Conservation (phyloP, 2,329 filamentous ascomycete species). For the Diaporthe velutina region DNA sequence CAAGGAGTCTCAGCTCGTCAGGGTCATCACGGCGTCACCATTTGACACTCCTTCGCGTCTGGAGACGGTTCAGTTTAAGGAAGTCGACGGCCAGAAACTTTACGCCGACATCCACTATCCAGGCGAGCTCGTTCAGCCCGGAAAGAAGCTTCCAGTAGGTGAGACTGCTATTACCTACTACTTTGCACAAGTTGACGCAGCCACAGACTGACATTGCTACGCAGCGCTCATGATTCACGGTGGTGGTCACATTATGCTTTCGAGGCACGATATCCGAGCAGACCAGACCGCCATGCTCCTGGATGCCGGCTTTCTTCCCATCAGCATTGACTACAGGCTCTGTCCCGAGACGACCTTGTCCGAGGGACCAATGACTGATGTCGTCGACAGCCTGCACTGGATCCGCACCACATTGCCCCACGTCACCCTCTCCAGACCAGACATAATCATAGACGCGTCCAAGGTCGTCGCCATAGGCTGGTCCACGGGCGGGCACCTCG, state of each 20-base stretch:
- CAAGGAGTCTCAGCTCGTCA: conserved; percentile 44
- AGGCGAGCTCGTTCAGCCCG: neutral
- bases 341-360: conserved; percentile 61
- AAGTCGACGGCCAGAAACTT: conserved; percentile 40
- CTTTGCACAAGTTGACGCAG: neutral
- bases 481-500: conserved; percentile 62
- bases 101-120: conserved; percentile 52
- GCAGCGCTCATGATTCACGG: conserved; percentile 60
- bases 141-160: conserved; percentile 35
- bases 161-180: neutral
- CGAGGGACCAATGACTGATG: conserved; percentile 61
- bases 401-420: conserved; percentile 46
- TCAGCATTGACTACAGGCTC: conserved; percentile 64
- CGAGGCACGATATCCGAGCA: conserved; percentile 52
- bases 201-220: neutral
- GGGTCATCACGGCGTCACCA: conserved; percentile 45
- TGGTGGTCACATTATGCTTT: conserved; percentile 56
- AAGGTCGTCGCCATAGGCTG: conserved; percentile 59
- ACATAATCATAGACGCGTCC: conserved; percentile 45
- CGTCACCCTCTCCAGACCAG: conserved; percentile 37
- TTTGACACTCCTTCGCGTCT: conserved; percentile 7
- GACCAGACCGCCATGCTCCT: conserved; percentile 55
- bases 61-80: conserved; percentile 44
- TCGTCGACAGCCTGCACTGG: conserved; percentile 54
- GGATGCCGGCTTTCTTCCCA: conserved; percentile 55